phyloP scores from a whole-genome alignment of 2,329 filamentous ascomycete genomes.

The Didymellaceae sp. region DNA sequence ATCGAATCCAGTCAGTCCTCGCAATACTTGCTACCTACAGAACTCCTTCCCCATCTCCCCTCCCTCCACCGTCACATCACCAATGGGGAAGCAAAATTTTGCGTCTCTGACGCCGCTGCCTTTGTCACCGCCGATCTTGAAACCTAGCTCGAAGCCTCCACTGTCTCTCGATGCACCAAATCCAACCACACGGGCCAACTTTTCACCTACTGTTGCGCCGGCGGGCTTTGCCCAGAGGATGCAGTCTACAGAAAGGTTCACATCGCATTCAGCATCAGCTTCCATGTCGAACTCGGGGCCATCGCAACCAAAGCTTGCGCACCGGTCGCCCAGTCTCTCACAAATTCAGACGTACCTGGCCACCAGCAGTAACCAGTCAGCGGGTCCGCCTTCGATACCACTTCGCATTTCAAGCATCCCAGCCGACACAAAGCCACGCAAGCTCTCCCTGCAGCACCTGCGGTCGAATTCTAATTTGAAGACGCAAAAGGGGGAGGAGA shows the following conservation, averaged over 20 bases:
- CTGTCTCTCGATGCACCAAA: slow-evolving; percentile 41
- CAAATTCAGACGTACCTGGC: slow-evolving; percentile 27
- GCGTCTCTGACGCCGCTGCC: slow-evolving; percentile 39
- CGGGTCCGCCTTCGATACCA: slow-evolving; percentile 39
- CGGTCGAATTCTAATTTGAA: slow-evolving; percentile 21
- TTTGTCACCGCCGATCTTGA: slow-evolving; percentile 42
- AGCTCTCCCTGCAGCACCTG: slow-evolving; percentile 38
- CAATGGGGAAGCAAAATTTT: slow-evolving; percentile 29
- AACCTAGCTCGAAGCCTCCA: slow-evolving; percentile 43
- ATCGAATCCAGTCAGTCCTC: slow-evolving; percentile 28
- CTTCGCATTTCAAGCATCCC: slow-evolving; percentile 46
- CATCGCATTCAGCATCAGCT: slow-evolving; percentile 33
- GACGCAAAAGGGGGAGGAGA: slow-evolving; percentile 18
- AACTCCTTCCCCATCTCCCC: slow-evolving; percentile 33
- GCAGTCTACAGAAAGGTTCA: not conserved
- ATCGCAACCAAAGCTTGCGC: slow-evolving; percentile 18
- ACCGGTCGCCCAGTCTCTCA: slow-evolving; percentile 30
- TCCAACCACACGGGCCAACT: slow-evolving; percentile 41
- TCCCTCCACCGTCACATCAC: slow-evolving; percentile 29
- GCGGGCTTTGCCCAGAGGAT: slow-evolving; percentile 19
- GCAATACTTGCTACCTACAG: slow-evolving; percentile 23
- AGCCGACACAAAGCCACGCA: slow-evolving; percentile 39
- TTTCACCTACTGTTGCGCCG: slow-evolving; percentile 26
- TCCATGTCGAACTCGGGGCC: slow-evolving; percentile 20
- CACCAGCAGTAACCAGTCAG: slow-evolving; percentile 16